Conservation (phyloP, 192 early-diverging fungal species). For the Podila clonocystis region DNA sequence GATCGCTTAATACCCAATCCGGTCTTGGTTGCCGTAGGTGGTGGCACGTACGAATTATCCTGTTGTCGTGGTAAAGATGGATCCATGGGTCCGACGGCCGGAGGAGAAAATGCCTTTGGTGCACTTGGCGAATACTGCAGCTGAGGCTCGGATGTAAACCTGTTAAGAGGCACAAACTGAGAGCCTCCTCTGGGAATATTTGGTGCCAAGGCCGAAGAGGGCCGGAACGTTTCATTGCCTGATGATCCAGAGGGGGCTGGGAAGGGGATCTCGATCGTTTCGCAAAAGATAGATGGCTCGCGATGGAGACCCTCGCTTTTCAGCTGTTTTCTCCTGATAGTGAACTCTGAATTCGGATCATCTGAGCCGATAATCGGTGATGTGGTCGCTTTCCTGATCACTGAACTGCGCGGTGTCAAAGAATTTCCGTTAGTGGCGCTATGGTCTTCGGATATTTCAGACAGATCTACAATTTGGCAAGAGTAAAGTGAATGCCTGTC, state of each 20-base stretch:
- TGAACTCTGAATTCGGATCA: background rate
- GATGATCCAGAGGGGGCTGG: slow-evolving; percentile 14
- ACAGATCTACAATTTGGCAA: background rate
- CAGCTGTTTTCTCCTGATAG: slow-evolving; percentile 25
- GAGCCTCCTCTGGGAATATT: background rate
- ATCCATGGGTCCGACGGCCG: background rate
- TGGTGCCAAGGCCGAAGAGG: background rate
- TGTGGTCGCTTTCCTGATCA: slow-evolving; percentile 24
- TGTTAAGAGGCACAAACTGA: background rate
- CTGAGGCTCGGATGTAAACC: background rate
- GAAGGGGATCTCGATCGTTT: slow-evolving; percentile 43
- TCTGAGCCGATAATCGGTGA: slow-evolving; percentile 22
- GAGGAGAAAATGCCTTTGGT: background rate
- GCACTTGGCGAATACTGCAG: background rate
- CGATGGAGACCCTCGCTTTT: slow-evolving; percentile 24
- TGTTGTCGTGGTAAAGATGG: background rate
- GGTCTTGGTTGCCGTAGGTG: background rate
- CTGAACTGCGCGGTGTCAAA: slow-evolving; percentile 2
- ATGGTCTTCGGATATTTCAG: background rate
- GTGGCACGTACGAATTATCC: background rate
- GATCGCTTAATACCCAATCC: slow-evolving; percentile 7
- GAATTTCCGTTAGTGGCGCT: background rate
- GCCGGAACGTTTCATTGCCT: background rate
- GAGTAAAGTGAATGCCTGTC: background rate
- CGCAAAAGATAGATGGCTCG: slow-evolving; percentile 38